Base-by-base conservation (phyloP, 169 alveolate genomes). In the Blepharisma undulans region DNA sequence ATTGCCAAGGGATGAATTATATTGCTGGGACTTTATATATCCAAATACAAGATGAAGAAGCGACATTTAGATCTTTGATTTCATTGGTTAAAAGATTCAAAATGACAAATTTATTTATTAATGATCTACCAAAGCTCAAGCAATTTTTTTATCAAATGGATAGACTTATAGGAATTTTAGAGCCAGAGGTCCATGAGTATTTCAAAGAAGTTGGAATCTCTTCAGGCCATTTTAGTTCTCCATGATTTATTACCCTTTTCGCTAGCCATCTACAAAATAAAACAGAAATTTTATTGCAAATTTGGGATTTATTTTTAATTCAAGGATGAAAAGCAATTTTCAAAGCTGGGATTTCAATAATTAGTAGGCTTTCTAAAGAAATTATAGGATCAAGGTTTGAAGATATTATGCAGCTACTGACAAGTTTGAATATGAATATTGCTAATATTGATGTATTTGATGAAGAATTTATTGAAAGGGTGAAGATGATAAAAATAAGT, bases 1-100 rank as follows among this genome's bases (percentile, higher is more conserved):
- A 95, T 87, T 94, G 97, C 86, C 92, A 95, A 87, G 97, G 97
- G 30, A 95, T 95, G 97, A 95, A 95, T 91, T 95, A 93, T 79
- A 93, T 95, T 27, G 96, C 96, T 34, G 97, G 97, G 14, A 94
- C 95, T 48, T 74, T 95, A 27, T 93, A 92, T 66, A 80, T 92
- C 16, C 59, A 91, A 25, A 90, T 94, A 48, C 88, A 87, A 14
- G 90, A 88, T 19, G 97, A 95, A 82, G 90, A 82, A 72, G 87
- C 86, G 78, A 90, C 95, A 12, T 95, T 95, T 87, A 91, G 94
- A 85, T 90, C 91, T 36, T 90, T 95, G 95, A 66, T 84, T 71
- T 91, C 94, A 36, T 71, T 94, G 32, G 92, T 95, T 77, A 93
- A 91, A 66, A 90, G 92, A 74, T 93, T 85, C 33, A 87, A 91